Percentiles rank a stretch among this genome's conserved stretches.
Evolutionary conservation across 805 yeast species (phyloP).

Genomic region (Wickerhamiella hasegawae): DNA sequence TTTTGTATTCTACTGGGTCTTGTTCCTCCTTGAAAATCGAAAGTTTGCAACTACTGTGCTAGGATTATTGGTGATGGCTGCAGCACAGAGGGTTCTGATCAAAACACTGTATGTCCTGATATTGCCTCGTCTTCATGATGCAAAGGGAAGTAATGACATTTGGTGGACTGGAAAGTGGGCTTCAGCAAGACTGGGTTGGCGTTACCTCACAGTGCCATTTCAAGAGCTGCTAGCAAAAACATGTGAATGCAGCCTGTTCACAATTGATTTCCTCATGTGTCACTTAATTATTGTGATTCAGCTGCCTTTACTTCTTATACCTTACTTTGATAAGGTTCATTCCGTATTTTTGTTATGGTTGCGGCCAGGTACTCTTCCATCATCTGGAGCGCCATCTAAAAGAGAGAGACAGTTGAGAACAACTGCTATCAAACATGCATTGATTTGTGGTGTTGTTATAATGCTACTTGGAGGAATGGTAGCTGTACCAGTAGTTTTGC

Average conservation of each 20-base stretch:
- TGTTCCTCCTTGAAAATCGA: slow-evolving; percentile 58
- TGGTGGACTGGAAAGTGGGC: slow-evolving; percentile 38
- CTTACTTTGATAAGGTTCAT: slow-evolving; percentile 80
- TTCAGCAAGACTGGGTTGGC: slow-evolving; percentile 65
- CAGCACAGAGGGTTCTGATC: slow-evolving; percentile 43
- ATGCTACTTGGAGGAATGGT: too few species aligned
- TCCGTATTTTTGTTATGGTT: slow-evolving; percentile 91
- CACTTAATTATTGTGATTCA: slow-evolving; percentile 67
- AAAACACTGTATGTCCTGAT: slow-evolving; percentile 30
- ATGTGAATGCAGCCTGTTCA: slow-evolving; percentile 74
- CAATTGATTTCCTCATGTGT: slow-evolving; percentile 80
- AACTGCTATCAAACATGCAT: slow-evolving; percentile 4
- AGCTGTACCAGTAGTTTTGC: too few species aligned
- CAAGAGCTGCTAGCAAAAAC: slow-evolving; percentile 75
- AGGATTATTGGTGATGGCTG: slow-evolving; percentile 41
- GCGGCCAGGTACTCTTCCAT: slow-evolving; percentile 52
- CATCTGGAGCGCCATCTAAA: slow-evolving; percentile 71
- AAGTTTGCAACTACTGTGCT: slow-evolving; percentile 41
- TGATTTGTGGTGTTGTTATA: slow-evolving; percentile 3
- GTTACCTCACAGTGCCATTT: slow-evolving; percentile 65
- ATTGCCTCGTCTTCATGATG: slow-evolving; percentile 43
- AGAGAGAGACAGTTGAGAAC: slow-evolving; percentile 57
- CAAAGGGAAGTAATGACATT: slow-evolving; percentile 47
- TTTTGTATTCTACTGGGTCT: slow-evolving; percentile 38
- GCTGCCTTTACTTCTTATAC: slow-evolving; percentile 63